These are phyloP conservation scores for Scheffersomyces amazonensis DNA, from an alignment of 805 yeast species.

Conservation along the genomic window DNA sequence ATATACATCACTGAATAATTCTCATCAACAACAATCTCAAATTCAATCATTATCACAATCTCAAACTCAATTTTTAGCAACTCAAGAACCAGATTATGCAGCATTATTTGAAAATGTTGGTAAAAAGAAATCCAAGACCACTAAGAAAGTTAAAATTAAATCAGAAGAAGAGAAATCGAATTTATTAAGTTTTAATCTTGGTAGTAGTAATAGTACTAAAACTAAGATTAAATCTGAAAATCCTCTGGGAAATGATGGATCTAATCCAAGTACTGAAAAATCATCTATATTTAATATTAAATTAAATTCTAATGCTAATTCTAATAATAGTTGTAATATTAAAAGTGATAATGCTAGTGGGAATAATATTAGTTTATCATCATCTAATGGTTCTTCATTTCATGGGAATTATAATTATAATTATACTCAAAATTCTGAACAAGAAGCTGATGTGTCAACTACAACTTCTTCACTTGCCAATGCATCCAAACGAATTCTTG, in stretches of 20 bases:
- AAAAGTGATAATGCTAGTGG: conserved; percentile 3
- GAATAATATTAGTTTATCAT: conserved; percentile 8
- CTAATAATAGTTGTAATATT: not conserved
- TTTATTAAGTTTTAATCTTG: not conserved
- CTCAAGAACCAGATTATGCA: conserved; percentile 38
- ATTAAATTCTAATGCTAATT: conserved; percentile 1
- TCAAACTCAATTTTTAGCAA: not conserved
- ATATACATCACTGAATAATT: conserved; percentile 6
- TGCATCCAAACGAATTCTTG: conserved; percentile 39
- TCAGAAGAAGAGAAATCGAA: not conserved
- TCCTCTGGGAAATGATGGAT: conserved; percentile 1
- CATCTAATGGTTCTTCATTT: conserved; percentile 11
- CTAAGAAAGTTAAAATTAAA: conserved; percentile 14
- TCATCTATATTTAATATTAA: conserved; percentile 10
- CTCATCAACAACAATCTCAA: conserved; percentile 1
- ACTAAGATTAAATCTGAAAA: not conserved
- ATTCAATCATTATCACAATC: not conserved
- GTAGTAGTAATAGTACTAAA: not conserved
- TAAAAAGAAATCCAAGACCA: conserved; percentile 26
- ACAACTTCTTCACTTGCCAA: conserved; percentile 20
- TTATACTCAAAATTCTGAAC: not conserved
- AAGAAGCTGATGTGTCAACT: conserved; percentile 2
- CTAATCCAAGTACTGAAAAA: conserved; percentile 12
- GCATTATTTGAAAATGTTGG: conserved; percentile 44
- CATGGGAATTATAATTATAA: not conserved